Percentiles rank a stretch among this genome's conserved stretches.
Conservation (phyloP, 2,329 filamentous ascomycete species). For the Laburnicola sp. region DNA sequence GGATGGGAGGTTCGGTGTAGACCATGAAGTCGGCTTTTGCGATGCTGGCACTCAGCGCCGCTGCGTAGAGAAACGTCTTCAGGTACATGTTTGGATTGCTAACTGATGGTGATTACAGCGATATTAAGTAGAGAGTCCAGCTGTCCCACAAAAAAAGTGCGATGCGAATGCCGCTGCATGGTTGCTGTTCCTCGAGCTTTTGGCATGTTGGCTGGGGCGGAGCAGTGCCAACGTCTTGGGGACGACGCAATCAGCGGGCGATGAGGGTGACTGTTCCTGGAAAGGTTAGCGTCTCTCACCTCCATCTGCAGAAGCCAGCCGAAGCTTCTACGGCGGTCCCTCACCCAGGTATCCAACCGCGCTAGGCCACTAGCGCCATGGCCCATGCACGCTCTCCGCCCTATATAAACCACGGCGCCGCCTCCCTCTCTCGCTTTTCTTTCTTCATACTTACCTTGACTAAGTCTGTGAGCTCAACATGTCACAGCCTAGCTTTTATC, state of each 20-base stretch:
- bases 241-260: no score
- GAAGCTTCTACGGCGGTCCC: no score
- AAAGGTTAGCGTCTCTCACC: no score
- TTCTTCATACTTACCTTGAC: neutral
- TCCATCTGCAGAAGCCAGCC: no score
- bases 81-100: slow-evolving; percentile 2
- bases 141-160: slow-evolving; percentile 8
- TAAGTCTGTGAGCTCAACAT: no score
- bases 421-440: neutral
- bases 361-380: neutral
- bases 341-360: neutral
- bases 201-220: no score
- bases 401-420: neutral
- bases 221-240: no score
- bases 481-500: no score
- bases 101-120: slow-evolving; percentile 14
- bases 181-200: neutral
- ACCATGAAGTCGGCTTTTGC: slow-evolving; percentile 37
- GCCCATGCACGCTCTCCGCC: neutral
- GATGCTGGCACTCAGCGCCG: slow-evolving; percentile 15
- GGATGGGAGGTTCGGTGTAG: slow-evolving; percentile 36
- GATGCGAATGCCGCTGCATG: slow-evolving; percentile 3
- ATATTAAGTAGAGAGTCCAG: neutral
- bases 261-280: no score
- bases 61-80: neutral